Evolutionary conservation across 495 filamentous ascomycete genomes (phyloP).

Genomic region (Podospora pseudopauciseta): DNA sequence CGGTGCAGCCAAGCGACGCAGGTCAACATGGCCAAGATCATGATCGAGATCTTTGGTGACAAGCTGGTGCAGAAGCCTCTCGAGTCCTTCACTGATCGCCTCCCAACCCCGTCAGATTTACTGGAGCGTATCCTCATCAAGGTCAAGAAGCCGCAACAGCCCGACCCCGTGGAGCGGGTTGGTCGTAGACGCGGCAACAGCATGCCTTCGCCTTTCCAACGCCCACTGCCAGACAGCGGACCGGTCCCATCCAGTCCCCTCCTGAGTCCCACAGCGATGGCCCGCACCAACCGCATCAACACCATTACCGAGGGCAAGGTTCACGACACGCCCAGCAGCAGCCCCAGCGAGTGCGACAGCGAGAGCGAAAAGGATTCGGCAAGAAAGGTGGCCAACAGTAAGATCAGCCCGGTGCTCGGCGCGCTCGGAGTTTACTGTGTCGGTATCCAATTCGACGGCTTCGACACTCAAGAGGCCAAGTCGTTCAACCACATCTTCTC

Average conservation of each 20-base stretch:
- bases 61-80: slow-evolving; percentile 73
- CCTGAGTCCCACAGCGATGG: slow-evolving; percentile 35
- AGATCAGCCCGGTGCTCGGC: slow-evolving; percentile 78
- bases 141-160: slow-evolving; percentile 66
- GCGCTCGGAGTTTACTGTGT: slow-evolving; percentile 84
- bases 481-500: slow-evolving; percentile 91
- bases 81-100: slow-evolving; percentile 55
- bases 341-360: slow-evolving; percentile 57
- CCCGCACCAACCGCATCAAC: slow-evolving; percentile 39
- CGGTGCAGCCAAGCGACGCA: slow-evolving; percentile 86
- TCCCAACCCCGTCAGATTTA: slow-evolving; percentile 84
- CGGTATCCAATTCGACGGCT: slow-evolving; percentile 78
- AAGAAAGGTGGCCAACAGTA: slow-evolving; percentile 65
- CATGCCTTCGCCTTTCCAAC: slow-evolving; percentile 69
- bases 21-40: slow-evolving; percentile 81
- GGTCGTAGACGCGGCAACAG: slow-evolving; percentile 70
- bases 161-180: slow-evolving; percentile 34
- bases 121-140: slow-evolving; percentile 84
- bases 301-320: slow-evolving; percentile 51
- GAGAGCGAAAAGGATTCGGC: slow-evolving; percentile 51
- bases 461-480: slow-evolving; percentile 70
- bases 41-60: slow-evolving; percentile 75
- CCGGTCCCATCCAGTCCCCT: slow-evolving; percentile 56
- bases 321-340: slow-evolving; percentile 48
- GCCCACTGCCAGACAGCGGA: slow-evolving; percentile 48